A percentile compares a stretch with the other conserved stretches of the same genome.
phyloP scores from a whole-genome alignment of 2,329 filamentous ascomycete species.

The Lachnum nothofagi region DNA sequence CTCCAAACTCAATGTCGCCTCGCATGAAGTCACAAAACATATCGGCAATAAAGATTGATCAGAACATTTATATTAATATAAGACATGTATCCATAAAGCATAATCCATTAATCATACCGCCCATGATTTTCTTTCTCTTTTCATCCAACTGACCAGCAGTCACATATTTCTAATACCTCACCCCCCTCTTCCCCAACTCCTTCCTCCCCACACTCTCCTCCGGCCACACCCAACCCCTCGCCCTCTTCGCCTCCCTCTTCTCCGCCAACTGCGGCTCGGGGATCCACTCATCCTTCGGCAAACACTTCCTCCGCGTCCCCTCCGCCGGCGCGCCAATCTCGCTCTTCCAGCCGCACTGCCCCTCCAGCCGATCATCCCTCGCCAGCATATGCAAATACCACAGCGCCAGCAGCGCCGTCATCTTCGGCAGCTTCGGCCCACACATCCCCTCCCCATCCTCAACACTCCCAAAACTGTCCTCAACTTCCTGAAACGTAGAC shows the following conservation, averaged over 20 bases:
- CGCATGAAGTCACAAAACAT: too few species aligned
- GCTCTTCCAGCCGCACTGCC: slow-evolving; percentile 59
- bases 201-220: slow-evolving; percentile 68
- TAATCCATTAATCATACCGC: not conserved
- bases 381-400: slow-evolving; percentile 74
- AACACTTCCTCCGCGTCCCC: slow-evolving; percentile 63
- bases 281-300: slow-evolving; percentile 70
- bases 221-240: slow-evolving; percentile 69
- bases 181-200: slow-evolving; percentile 64
- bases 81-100: not conserved
- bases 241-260: slow-evolving; percentile 71
- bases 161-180: slow-evolving; percentile 41
- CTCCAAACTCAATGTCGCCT: too few species aligned
- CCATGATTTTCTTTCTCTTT: not conserved
- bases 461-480: slow-evolving; percentile 21
- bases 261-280: slow-evolving; percentile 66
- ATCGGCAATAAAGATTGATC: too few species aligned
- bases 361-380: slow-evolving; percentile 52
- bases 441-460: slow-evolving; percentile 31
- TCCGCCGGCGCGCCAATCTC: slow-evolving; percentile 73
- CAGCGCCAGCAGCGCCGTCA: slow-evolving; percentile 69
- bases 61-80: not conserved
- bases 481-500: slow-evolving; percentile 21
- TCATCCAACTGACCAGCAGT: not conserved
- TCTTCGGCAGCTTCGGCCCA: slow-evolving; percentile 50